A percentile compares a stretch with the other conserved stretches of the same genome.
Conservation (phyloP, 306 rosid species). For the Carpinus fangiana region DNA sequence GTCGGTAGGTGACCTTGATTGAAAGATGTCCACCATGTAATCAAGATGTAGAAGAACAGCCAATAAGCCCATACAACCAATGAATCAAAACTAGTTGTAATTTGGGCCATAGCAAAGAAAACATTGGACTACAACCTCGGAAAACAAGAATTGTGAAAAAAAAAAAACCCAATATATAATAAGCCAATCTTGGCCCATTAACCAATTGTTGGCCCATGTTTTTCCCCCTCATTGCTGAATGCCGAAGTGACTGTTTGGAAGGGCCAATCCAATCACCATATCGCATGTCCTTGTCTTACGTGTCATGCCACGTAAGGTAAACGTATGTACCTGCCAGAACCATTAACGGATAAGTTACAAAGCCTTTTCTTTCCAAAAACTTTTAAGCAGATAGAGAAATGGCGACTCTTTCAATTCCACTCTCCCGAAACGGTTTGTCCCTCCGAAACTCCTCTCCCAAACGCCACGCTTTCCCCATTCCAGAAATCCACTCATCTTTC, state of each 20-base stretch:
- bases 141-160: background rate
- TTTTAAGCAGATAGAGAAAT: conserved; percentile 27
- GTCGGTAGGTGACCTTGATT: no score
- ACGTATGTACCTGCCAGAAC: conserved; percentile 20
- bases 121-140: background rate
- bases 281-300: conserved; percentile 24
- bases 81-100: background rate
- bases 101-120: background rate
- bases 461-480: conserved; percentile 28
- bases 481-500: conserved; percentile 18
- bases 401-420: conserved; percentile 61
- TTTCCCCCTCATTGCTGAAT: no score
- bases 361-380: background rate
- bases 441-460: conserved; percentile 37
- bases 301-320: conserved; percentile 50
- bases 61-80: background rate
- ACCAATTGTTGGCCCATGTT: no score
- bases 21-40: background rate
- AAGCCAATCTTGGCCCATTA: no score
- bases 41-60: background rate
- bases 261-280: no score
- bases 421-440: conserved; percentile 45
- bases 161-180: no score
- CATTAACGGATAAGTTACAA: conserved; percentile 21
- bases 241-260: no score